phyloP scores from a whole-genome alignment of 2,329 filamentous ascomycete species.

The Zelopaecilomyces penicillatus region DNA sequence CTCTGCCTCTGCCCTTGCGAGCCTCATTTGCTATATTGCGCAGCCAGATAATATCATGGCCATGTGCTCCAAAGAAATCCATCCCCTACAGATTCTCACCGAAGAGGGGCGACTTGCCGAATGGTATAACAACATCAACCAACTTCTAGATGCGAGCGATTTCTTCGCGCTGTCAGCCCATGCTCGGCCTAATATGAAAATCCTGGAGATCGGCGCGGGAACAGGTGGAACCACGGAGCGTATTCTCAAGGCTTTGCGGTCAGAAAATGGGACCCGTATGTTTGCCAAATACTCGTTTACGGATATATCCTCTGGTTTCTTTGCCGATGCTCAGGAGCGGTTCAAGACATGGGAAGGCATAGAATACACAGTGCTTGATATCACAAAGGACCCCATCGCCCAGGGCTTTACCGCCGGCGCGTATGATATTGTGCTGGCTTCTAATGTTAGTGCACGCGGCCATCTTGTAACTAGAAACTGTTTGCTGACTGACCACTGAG shows the following conservation, averaged over 20 bases:
- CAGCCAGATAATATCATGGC: neutral
- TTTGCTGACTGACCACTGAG: neutral
- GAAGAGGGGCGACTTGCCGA: neutral
- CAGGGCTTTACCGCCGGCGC: slow-evolving; percentile 2
- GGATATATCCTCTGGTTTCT: slow-evolving; percentile 17
- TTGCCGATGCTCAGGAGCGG: slow-evolving; percentile 12
- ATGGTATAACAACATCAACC: neutral
- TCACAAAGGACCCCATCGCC: neutral
- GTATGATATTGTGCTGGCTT: slow-evolving; percentile 4
- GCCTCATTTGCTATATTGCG: neutral
- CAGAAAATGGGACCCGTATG: neutral
- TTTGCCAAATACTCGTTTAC: slow-evolving; percentile 15
- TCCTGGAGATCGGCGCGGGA: slow-evolving; percentile 27
- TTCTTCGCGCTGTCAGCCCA: neutral
- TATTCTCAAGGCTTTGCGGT: slow-evolving; percentile 12
- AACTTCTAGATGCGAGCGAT: neutral
- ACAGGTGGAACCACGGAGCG: slow-evolving; percentile 23
- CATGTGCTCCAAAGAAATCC: neutral
- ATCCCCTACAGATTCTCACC: neutral
- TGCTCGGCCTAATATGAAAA: slow-evolving; percentile 1
- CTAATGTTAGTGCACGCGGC: neutral
- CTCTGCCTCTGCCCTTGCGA: neutral
- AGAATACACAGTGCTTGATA: slow-evolving; percentile 17
- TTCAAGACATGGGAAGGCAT: slow-evolving; percentile 9
- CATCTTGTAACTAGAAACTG: neutral